phyloP scores from a whole-genome alignment of 139 green algal genomes.

The Chlorella vulgaris region DNA sequence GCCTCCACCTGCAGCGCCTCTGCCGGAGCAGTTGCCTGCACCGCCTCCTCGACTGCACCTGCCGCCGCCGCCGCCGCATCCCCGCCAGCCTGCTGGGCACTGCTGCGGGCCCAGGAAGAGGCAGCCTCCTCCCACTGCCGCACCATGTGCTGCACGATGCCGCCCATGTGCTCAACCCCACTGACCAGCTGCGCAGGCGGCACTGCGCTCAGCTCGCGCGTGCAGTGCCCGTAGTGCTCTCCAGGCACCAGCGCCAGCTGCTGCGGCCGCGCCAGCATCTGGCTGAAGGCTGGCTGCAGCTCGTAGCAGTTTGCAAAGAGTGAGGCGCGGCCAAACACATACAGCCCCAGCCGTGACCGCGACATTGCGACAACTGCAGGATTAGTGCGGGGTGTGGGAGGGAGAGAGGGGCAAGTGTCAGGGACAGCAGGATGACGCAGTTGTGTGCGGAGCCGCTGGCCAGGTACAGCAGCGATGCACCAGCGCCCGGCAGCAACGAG shows the following conservation, averaged over 20 bases:
- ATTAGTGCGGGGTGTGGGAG: background rate
- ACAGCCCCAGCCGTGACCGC: slow-evolving; percentile 92
- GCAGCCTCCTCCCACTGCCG: slow-evolving; percentile 48
- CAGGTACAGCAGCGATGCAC: no score
- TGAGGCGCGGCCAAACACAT: slow-evolving; percentile 86
- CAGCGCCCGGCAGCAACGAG: no score
- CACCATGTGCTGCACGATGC: slow-evolving; percentile 60
- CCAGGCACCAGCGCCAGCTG: slow-evolving; percentile 76
- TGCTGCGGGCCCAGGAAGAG: background rate
- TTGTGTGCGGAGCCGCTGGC: no score
- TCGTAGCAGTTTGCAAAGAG: slow-evolving; percentile 96
- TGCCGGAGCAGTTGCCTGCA: slow-evolving; percentile 8
- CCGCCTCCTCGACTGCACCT: slow-evolving; percentile 9
- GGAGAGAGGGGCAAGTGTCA: background rate
- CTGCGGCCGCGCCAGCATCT: slow-evolving; percentile 79
- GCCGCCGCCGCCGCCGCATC: slow-evolving; percentile 7
- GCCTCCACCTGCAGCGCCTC: background rate
- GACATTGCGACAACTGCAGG: slow-evolving; percentile 90
- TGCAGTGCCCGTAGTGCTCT: slow-evolving; percentile 40
- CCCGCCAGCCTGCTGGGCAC: background rate
- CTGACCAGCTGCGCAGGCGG: slow-evolving; percentile 44
- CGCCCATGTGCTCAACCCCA: slow-evolving; percentile 59
- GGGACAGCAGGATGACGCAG: background rate
- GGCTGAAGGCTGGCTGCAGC: slow-evolving; percentile 85
- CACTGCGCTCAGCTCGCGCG: slow-evolving; percentile 20